Base-by-base conservation (phyloP, 1,139 yeast species). In the Fermentozyma sake region DNA sequence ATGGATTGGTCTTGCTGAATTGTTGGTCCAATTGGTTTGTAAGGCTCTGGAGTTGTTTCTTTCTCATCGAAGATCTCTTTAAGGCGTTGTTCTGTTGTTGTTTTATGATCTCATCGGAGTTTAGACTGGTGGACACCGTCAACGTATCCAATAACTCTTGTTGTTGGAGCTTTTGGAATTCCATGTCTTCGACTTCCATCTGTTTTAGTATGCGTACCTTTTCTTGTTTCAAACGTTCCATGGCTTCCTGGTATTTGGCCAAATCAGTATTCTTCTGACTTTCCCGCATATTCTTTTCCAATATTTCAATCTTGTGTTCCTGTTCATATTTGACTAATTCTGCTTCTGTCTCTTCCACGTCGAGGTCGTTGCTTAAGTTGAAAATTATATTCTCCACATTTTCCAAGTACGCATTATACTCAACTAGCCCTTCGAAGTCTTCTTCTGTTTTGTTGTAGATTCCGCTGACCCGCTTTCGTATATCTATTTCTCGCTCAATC, bases 401-500 rank as follows among this genome's bases (percentile, higher is more conserved):
- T 47, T 91, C 98, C 32, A 91, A 59, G 48, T 91, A 91, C 41
- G 63, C 65, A 49, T 93, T 87, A 55, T 68, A 89, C 18, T 67
- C 80, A 7, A 67, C 64, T 16, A 81, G 56, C 11, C 65, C 50
- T 1, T 47, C 53, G 46, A 91, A 91, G 46, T 87, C 95, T 28
- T 76, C 80, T 39, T 77, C 75, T 2, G 84, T 78, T 52, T 84
- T 82, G 54, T 91, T 91, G 58, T 82, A 89, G 17, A 89, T 81
- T 32, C 71, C 68, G 38, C 72, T 67, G 10, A 93, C 89, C 34
- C 93, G 62, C 42, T 79, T 79, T 31, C 99, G 71, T 18, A 89
- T 77, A 55, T 91, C 98, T 23, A 93, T 86, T 50, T 91, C 99
- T 39, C 82, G 70, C 54, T 93, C 99, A 8, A 91, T 95, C 7